A percentile compares a stretch with the other conserved stretches of the same genome.
phyloP scores from a whole-genome alignment of 108 stramenopile genomes.

The Seminavis robusta region DNA sequence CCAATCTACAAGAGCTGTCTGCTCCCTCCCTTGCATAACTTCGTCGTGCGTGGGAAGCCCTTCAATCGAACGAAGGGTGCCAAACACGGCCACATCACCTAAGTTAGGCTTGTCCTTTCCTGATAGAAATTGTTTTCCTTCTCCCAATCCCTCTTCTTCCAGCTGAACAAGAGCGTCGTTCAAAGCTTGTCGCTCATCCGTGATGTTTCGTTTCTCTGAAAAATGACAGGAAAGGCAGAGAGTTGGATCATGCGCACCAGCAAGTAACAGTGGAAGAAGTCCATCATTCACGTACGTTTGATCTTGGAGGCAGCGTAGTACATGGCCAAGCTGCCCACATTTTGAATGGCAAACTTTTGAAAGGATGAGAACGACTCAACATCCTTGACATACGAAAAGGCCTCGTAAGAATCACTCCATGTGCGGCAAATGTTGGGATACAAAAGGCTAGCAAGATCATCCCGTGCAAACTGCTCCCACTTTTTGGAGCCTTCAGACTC shows the following conservation, averaged over 20 bases:
- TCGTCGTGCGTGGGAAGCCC: conserved; percentile 52
- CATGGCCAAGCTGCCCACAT: conserved; percentile 83
- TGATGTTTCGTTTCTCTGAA: conserved; percentile 69
- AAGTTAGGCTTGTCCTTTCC: conserved; percentile 21
- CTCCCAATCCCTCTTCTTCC: conserved; percentile 45
- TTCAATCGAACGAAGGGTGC: conserved; percentile 66
- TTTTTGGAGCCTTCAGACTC: conserved; percentile 16
- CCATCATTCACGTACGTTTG: conserved; percentile 50
- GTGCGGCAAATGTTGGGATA: conserved; percentile 90
- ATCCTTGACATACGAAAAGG: conserved; percentile 82
- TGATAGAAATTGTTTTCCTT: conserved; percentile 31
- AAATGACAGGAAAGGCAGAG: too few relatives aligned
- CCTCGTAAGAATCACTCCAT: conserved; percentile 61
- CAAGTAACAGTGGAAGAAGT: not conserved
- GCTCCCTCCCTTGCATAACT: not conserved
- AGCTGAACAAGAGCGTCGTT: conserved; percentile 50
- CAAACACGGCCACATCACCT: conserved; percentile 88
- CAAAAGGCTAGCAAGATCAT: conserved; percentile 79
- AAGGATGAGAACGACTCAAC: conserved; percentile 47
- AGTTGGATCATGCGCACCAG: not conserved
- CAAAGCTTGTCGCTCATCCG: conserved; percentile 73
- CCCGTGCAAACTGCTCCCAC: conserved; percentile 77
- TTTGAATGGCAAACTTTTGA: conserved; percentile 60
- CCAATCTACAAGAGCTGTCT: not conserved
- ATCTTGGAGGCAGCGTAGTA: conserved; percentile 85